phyloP scores from a whole-genome alignment of 352 stramenopile genomes.

The Globisporangium alternatum region DNA sequence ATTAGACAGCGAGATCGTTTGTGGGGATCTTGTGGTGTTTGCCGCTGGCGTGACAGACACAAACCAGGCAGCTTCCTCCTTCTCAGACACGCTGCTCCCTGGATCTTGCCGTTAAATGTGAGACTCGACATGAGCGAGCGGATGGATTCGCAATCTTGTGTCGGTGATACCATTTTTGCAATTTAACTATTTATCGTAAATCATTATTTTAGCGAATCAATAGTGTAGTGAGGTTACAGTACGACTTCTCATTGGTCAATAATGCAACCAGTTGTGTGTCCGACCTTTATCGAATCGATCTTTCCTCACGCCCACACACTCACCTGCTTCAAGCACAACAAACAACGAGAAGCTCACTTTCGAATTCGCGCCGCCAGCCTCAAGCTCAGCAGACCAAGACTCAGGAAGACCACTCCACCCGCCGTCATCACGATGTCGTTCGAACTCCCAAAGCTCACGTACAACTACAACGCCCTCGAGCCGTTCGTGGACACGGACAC shows the following conservation, averaged over 20 bases:
- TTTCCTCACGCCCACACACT: not conserved
- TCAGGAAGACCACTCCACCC: slow-evolving; percentile 2
- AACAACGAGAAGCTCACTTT: slow-evolving; percentile 21
- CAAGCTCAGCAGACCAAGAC: slow-evolving; percentile 18
- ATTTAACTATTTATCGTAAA: not conserved
- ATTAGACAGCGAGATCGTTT: no score
- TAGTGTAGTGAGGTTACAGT: not conserved
- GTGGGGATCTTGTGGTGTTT: no score
- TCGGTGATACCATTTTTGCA: not conserved
- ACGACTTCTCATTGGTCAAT: not conserved
- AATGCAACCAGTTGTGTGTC: not conserved
- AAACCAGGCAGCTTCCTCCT: no score
- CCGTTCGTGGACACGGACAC: slow-evolving; percentile 87
- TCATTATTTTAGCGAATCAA: slow-evolving; percentile 9
- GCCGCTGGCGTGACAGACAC: no score
- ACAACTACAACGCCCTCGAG: slow-evolving; percentile 87
- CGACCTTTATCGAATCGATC: slow-evolving; percentile 7
- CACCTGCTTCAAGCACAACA: slow-evolving; percentile 9
- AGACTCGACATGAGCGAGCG: not conserved
- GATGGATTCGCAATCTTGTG: not conserved
- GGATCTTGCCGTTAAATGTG: no score
- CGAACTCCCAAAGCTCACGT: slow-evolving; percentile 74
- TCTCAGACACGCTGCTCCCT: no score
- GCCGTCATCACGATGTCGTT: slow-evolving; percentile 72
- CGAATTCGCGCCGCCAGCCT: slow-evolving; percentile 29